phyloP scores from a whole-genome alignment of 306 rosid species.

The Herpetospermum pedunculosum region DNA sequence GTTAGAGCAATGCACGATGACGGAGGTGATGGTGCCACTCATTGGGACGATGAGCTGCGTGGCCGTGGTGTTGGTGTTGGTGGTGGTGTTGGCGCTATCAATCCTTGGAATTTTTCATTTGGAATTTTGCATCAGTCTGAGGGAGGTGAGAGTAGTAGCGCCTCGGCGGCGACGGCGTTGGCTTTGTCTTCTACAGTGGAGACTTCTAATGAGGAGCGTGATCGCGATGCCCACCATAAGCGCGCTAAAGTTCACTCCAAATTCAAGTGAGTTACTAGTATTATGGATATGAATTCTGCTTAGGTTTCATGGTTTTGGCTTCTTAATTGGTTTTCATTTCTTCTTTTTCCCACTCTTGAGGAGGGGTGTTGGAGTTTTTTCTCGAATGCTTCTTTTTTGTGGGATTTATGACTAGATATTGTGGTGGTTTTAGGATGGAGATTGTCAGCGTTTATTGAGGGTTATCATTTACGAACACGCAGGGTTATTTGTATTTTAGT shows the following conservation, averaged over 20 bases:
- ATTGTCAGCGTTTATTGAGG: background rate
- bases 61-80: constrained; percentile 2
- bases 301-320: background rate
- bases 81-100: constrained; percentile 16
- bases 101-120: constrained; percentile 21
- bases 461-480: background rate
- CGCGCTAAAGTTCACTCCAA: constrained; percentile 65
- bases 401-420: background rate
- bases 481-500: background rate
- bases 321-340: background rate
- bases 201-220: constrained; percentile 22
- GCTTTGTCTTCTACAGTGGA: constrained; percentile 23
- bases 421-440: background rate
- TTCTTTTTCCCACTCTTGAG: background rate
- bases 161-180: background rate
- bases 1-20: constrained; percentile 23
- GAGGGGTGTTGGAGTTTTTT: background rate
- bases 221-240: constrained; percentile 54
- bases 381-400: background rate
- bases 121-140: constrained; percentile 19
- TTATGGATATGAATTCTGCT: background rate
- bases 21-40: constrained; percentile 11
- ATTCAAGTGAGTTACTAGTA: constrained; percentile 42
- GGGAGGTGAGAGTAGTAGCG: constrained; percentile 64
- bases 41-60: constrained; percentile 21